phyloP scores from a whole-genome alignment of 164 flowering plant genomes.

The Vitis vinifera region DNA sequence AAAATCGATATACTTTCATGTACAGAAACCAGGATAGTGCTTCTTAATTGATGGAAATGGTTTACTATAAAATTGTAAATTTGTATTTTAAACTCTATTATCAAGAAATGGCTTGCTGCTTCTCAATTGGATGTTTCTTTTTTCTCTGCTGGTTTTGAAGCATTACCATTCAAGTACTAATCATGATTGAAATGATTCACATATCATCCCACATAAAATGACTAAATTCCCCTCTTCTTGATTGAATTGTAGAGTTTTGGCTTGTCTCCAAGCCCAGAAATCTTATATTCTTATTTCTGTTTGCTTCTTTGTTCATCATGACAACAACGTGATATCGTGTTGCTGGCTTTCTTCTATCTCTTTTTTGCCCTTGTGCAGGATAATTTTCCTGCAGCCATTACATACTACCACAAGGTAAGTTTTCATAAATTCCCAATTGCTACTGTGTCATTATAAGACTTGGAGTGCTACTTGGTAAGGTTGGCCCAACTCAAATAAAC shows the following conservation, averaged over 20 bases:
- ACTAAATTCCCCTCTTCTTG: background rate
- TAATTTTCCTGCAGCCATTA: constrained; percentile 66
- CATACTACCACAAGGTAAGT: constrained; percentile 86
- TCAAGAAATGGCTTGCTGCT: no score
- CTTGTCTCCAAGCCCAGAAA: background rate
- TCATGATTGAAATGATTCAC: background rate
- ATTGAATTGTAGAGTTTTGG: background rate
- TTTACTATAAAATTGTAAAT: no score
- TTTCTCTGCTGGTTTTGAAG: no score
- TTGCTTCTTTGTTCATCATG: background rate
- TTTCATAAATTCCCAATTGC: background rate
- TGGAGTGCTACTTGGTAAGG: no score
- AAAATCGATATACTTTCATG: no score
- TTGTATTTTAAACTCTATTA: no score
- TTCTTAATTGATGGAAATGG: no score
- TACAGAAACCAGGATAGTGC: no score
- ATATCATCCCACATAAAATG: background rate
- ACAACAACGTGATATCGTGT: background rate
- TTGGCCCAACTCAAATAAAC: no score
- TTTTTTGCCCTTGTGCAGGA: constrained; percentile 47
- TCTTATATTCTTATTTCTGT: background rate
- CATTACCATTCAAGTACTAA: background rate
- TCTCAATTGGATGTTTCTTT: no score
- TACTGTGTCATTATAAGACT: no score
- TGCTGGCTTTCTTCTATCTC: background rate